Conservation (phyloP, 2,329 filamentous ascomycete genomes). For the Arthrobotrys pseudoclavata region DNA sequence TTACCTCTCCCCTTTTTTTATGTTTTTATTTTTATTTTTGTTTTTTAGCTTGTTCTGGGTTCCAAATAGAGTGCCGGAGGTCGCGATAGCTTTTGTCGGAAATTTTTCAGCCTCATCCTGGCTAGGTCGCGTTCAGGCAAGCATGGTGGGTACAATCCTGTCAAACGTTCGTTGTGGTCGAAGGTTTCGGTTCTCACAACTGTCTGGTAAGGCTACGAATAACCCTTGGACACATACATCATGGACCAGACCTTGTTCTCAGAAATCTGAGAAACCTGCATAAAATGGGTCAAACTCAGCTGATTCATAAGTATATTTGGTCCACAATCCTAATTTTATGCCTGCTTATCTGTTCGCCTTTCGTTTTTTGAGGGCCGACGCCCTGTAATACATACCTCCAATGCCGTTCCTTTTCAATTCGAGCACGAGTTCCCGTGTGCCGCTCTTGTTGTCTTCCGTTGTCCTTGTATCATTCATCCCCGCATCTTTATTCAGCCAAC, state of each 20-base stretch:
- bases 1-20: background rate
- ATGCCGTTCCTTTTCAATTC: constrained; percentile 32
- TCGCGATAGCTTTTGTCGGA: constrained; percentile 41
- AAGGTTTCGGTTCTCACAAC: constrained; percentile 3
- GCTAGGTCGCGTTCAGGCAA: constrained; percentile 36
- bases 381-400: background rate
- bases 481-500: constrained; percentile 30
- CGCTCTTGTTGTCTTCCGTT: constrained; percentile 30
- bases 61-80: background rate
- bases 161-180: constrained; percentile 32
- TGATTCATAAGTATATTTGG: constrained; percentile 11
- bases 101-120: constrained; percentile 29
- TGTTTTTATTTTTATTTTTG: background rate
- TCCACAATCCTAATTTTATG: background rate
- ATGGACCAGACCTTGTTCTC: constrained; percentile 33
- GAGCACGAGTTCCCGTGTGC: constrained; percentile 26
- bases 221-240: constrained; percentile 30
- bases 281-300: constrained; percentile 10
- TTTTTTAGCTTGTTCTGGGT: background rate
- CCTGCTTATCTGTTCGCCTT: background rate
- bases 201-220: background rate
- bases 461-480: constrained; percentile 29
- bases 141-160: constrained; percentile 8
- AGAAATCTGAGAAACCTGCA: constrained; percentile 35
- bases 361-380: background rate